Conservation (phyloP, 2,329 filamentous ascomycete genomes). For the Aspergillus niger region DNA sequence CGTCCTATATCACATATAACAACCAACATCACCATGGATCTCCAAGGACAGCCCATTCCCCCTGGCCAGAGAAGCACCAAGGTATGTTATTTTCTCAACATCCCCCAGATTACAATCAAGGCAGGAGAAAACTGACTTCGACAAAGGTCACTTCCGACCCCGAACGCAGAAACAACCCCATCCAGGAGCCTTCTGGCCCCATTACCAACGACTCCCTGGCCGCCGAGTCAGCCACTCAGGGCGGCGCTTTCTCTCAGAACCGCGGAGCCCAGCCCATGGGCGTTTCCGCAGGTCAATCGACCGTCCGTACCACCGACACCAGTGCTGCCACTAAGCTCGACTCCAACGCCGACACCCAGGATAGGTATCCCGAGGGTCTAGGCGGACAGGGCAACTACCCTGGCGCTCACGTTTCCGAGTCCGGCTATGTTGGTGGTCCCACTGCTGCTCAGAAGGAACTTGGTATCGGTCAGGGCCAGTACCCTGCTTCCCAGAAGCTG, state of each 20-base stretch:
- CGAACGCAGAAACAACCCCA: slow-evolving; percentile 52
- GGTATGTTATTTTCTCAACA: slow-evolving; percentile 22
- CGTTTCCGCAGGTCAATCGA: slow-evolving; percentile 56
- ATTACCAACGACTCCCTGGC: slow-evolving; percentile 73
- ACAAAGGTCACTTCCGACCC: slow-evolving; percentile 50
- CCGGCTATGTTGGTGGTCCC: slow-evolving; percentile 40
- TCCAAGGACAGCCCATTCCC: slow-evolving; percentile 42
- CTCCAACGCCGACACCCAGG: slow-evolving; percentile 48
- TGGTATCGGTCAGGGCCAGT: slow-evolving; percentile 26
- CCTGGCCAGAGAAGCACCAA: slow-evolving; percentile 38
- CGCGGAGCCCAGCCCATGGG: slow-evolving; percentile 52
- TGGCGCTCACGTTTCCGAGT: slow-evolving; percentile 35
- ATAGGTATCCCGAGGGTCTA: slow-evolving; percentile 44
- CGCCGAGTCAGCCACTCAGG: slow-evolving; percentile 65
- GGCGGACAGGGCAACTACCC: slow-evolving; percentile 43
- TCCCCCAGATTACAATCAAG: background rate
- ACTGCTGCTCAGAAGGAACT: slow-evolving; percentile 35
- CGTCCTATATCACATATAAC: background rate
- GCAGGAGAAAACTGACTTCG: background rate
- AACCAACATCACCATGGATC: slow-evolving; percentile 36
- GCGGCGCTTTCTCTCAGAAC: slow-evolving; percentile 65
- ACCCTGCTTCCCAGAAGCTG: slow-evolving; percentile 23
- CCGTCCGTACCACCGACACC: slow-evolving; percentile 58
- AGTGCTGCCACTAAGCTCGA: slow-evolving; percentile 54
- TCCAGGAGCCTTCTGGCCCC: slow-evolving; percentile 63